Evolutionary conservation across 331 rosid genomes (phyloP), one percentile per base, ranked within the genome.

Genomic region (Rosa hybrid): DNA sequence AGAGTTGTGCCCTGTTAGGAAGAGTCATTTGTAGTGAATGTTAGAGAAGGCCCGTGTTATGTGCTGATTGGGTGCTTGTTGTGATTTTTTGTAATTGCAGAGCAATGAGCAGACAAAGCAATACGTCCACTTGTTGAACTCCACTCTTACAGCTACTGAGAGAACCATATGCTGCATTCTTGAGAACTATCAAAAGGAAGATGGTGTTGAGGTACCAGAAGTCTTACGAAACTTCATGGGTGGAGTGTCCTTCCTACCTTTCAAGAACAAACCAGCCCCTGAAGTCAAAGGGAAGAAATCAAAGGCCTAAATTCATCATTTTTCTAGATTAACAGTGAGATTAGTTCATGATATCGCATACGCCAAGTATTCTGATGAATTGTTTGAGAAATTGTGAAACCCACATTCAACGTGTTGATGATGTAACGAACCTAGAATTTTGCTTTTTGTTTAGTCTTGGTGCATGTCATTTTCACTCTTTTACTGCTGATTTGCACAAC

Each of bases 251-350:
- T 93, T 91, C 89, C 80, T 95, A 17, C 97, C 99, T 42, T 95
- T 93, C 94, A 91, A 91, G 86, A 84, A 13, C 80, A 90, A 91
- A 51, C 90, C 91, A 0, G 84, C 73, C 39, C 73, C 68, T 45
- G 97, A 92, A 81, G 91, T 87, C 93, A 91, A 91, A 93, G 99
- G 98, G 98, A 95, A 93, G 93, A 91, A 91, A 95, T 90, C 94
- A 18, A 95, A 89, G 94, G 96, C 96, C 80, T 95, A 87, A 87
- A 77, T 91, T 83, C 82, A 80, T 86, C 80, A 11, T 77, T 81
- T 81, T 78, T n/a, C 10, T 68, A 79, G 77, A 30, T 63, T 54
- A 77, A 68, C 50, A 62, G 68, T 25, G 78, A 71, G 78, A 64
- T 39, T 81, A 50, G 64, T 42, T 51, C 30, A 38, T 63, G 75